Evolutionary conservation across 129 eudicot species (phyloP), one percentile per base, ranked within the genome.

Genomic region (Solidago caesia): DNA sequence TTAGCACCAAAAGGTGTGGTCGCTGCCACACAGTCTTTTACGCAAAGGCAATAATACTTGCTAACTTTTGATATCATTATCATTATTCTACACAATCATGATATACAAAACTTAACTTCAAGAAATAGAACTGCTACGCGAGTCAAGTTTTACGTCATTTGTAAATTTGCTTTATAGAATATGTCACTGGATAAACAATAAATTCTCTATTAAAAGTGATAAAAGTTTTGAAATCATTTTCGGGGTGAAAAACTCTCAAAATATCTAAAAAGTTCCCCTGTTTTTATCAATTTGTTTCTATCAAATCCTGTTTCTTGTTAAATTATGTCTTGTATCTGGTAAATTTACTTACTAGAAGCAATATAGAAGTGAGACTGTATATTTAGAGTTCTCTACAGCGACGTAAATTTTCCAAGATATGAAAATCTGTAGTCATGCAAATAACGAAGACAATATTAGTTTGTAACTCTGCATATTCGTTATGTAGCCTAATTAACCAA

Each of bases 1-100:
- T 55, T 72, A 73, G 64, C 83, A 73, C 70, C 48, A 16, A 73
- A 67, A 79, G 41, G 79, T 58, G 47, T 66, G 83, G 69, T 73
- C 42, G 26, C 75, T 66, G 47, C 75, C 79, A 46, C 75, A 73
- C 73, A 46, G 74, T 47, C 61, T 66, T 79, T 73, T 79, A 66
- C 60, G 79, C 73, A 79, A 79, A 79, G 79, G 75, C 83, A 79
- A 79, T 67, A 66, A 73, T 66, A 73, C 55, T 66, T 73, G 14
- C 47, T 73, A 73, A 57, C 83, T 79, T 79, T 79, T 74, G 13
- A 66, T 49, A 79, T 79, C 77, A 13, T 53, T 72, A 72, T 78
- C 71, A 71, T 65, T 47, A 43, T 42, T 41, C 43, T 43, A 75
- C 57, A 44, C 16, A 51, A 51, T 70, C 27, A 70, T 70, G 62